Base-by-base conservation (phyloP, 805 yeast genomes). In the Peterozyma toletana region DNA sequence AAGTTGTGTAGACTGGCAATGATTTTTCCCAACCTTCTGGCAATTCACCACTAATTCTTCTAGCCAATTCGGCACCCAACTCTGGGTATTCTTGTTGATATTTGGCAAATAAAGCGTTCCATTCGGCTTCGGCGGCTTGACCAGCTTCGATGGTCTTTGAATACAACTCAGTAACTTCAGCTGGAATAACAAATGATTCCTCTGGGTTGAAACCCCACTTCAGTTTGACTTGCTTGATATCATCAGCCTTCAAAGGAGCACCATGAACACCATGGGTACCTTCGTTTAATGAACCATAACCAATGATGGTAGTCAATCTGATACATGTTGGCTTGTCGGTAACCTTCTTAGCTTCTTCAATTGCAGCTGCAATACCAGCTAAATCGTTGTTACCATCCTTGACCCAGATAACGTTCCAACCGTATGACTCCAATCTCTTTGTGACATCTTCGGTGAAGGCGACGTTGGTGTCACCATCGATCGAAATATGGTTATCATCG, bases 201-300 rank as follows among this genome's bases (percentile, higher is more conserved):
- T 76, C 79, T 52, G 97, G 95, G 78, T 89, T 76, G 76, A 91
- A 90, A 47, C 97, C 97, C 58, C 79, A 82, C 61, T 76, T 74
- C 59, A 70, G 64, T 77, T 89, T 93, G 68, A 91, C 74, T 68
- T 88, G 96, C 58, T 74, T 79, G 59, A 90, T 76, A 63, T 91
- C 99, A 60, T 89, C 98, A 39, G 89, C 71, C 78, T 90, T 89
- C 69, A 91, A 78, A 58, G 99, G 96, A 53, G 96, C 72, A 68
- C 99, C 99, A 71, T 93, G 99, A 45, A 93, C 98, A 56, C 83
- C 73, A 68, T 85, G 91, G 50, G 96, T 78, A 58, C 98, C 98
- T 56, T 77, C 79, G 52, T 73, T 68, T 57, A 80, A 63, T 41
- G 98, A 93, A 60, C 99, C 98, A 71, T 63, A 90, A 66, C 98